Evolutionary conservation across 768 basidiomycete genomes (phyloP).

Genomic region (Mycena alexandri): DNA sequence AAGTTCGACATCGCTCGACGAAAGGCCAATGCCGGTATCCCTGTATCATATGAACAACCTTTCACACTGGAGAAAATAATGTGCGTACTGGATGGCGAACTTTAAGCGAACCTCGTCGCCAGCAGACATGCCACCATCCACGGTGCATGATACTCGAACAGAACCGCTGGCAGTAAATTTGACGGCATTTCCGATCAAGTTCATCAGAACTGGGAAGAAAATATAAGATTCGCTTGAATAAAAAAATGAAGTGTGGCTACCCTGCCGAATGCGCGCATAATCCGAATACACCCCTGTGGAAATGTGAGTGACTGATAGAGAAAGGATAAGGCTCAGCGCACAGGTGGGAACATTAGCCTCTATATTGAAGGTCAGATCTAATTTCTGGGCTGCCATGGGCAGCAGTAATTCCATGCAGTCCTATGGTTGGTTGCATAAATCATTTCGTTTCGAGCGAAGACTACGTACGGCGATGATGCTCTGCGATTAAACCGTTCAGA

Average conservation of each 20-base stretch:
- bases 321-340: slow-evolving; percentile 44
- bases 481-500: slow-evolving; percentile 42
- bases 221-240: slow-evolving; percentile 6
- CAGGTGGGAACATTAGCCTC: slow-evolving; percentile 75
- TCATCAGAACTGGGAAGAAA: slow-evolving; percentile 70
- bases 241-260: slow-evolving; percentile 45
- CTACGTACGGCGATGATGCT: slow-evolving; percentile 73
- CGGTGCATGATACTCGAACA: slow-evolving; percentile 71
- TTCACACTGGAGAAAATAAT: neutral
- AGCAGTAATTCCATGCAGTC: slow-evolving; percentile 84
- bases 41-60: slow-evolving; percentile 47
- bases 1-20: slow-evolving; percentile 72
- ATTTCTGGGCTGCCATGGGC: slow-evolving; percentile 80
- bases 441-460: neutral
- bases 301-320: slow-evolving; percentile 7
- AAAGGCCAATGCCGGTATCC: slow-evolving; percentile 81
- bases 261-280: slow-evolving; percentile 81
- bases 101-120: slow-evolving; percentile 65
- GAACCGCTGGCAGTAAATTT: slow-evolving; percentile 78
- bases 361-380: slow-evolving; percentile 81
- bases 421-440: slow-evolving; percentile 45
- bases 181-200: slow-evolving; percentile 81
- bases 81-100: slow-evolving; percentile 71
- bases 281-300: slow-evolving; percentile 75
- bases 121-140: slow-evolving; percentile 55